phyloP scores from a whole-genome alignment of 306 rosid species.

The Adenanthera pavonina region DNA sequence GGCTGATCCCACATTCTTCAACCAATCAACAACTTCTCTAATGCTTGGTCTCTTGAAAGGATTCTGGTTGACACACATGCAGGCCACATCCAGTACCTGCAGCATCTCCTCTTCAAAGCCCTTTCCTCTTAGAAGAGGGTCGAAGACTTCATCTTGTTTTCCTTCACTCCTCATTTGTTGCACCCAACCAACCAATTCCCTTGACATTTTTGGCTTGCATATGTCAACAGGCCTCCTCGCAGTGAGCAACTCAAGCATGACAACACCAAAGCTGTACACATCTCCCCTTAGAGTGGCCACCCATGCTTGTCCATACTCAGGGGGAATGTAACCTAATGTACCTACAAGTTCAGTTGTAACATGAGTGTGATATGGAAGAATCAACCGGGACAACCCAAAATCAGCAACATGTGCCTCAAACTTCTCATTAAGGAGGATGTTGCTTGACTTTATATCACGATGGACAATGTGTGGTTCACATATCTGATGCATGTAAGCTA shows the following conservation, averaged over 20 bases:
- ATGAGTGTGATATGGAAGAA: conserved; percentile 92
- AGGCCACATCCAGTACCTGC: conserved; percentile 85
- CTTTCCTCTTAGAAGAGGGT: conserved; percentile 70
- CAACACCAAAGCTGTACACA: conserved; percentile 94
- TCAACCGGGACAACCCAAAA: conserved; percentile 87
- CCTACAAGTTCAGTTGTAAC: conserved; percentile 98
- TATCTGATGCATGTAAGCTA: conserved; percentile 89
- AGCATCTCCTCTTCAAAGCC: conserved; percentile 81
- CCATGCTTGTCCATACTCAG: conserved; percentile 97
- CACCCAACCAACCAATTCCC: conserved; percentile 90
- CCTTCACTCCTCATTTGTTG: conserved; percentile 78
- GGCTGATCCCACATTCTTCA: conserved; percentile 63
- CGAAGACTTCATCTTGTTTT: conserved; percentile 75
- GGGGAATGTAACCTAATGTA: conserved; percentile 95
- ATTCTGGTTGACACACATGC: conserved; percentile 80
- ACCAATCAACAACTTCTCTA: conserved; percentile 86
- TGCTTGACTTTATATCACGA: conserved; percentile 94
- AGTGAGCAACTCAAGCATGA: conserved; percentile 87
- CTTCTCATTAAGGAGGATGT: conserved; percentile 81
- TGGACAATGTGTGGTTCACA: conserved; percentile 95
- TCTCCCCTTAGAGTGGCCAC: conserved; percentile 97
- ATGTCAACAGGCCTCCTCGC: conserved; percentile 90
- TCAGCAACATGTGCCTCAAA: conserved; percentile 94
- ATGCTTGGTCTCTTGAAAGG: conserved; percentile 89
- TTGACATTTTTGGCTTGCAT: conserved; percentile 73